These are phyloP conservation scores for Herpotrichia juniperi DNA, from an alignment of 2,329 filamentous ascomycete genomes.

Conservation along the genomic window DNA sequence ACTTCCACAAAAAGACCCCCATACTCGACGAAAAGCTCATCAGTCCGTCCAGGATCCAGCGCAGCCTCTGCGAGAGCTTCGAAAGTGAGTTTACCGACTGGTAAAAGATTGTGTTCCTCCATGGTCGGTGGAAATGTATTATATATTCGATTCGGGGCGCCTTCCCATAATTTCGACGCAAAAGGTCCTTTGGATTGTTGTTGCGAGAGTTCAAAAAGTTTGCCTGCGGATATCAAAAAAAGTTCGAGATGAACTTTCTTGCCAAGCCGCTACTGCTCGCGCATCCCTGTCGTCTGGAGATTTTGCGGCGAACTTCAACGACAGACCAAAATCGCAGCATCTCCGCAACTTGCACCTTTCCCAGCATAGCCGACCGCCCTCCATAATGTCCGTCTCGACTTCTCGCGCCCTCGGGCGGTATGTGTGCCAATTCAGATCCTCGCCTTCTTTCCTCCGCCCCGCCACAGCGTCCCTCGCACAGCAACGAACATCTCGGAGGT, in stretches of 20 bases:
- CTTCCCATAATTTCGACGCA: constrained; percentile 45
- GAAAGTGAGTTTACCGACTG: constrained; percentile 33
- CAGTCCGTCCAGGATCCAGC: constrained; percentile 72
- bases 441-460: constrained; percentile 33
- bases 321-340: constrained; percentile 1
- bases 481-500: constrained; percentile 67
- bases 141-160: constrained; percentile 28
- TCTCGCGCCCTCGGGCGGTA: constrained; percentile 53
- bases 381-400: constrained; percentile 52
- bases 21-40: constrained; percentile 76
- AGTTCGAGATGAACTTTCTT: constrained; percentile 19
- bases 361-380: constrained; percentile 24
- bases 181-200: constrained; percentile 14
- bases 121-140: constrained; percentile 19
- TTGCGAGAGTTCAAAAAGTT: neutral
- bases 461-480: constrained; percentile 41
- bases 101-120: constrained; percentile 19
- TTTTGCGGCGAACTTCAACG: constrained; percentile 19
- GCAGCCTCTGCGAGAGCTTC: constrained; percentile 34
- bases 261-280: constrained; percentile 32
- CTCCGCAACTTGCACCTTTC: constrained; percentile 15
- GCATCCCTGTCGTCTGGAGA: constrained; percentile 22
- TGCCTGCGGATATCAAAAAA: constrained; percentile 16
- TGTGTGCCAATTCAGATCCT: constrained; percentile 42
- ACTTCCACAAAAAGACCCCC: constrained; percentile 80